Base-by-base conservation (phyloP, 78 protist genomes). In the Trichosphaerium sp. region DNA sequence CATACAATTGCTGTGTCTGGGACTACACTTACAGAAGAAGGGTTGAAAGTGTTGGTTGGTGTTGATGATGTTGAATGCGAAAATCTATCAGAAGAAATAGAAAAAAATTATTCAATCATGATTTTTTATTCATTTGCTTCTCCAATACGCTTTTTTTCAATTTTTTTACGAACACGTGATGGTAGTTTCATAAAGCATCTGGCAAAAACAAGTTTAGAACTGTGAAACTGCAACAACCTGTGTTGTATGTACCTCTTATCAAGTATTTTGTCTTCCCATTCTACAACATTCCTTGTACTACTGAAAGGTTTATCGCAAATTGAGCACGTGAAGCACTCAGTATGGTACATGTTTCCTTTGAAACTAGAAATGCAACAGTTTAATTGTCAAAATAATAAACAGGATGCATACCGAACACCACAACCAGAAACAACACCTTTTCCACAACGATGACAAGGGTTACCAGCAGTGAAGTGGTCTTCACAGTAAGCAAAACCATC, bases 401-500 rank as follows among this genome's bases (percentile, higher is more conserved):
- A n/a, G n/a, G n/a, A n/a, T n/a, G n/a, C n/a, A n/a, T n/a, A n/a
- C n/a, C n/a, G n/a, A n/a, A n/a, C n/a, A n/a, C n/a, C n/a, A n/a
- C n/a, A n/a, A n/a, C n/a, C n/a, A n/a, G n/a, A n/a, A n/a, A n/a
- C n/a, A n/a, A n/a, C n/a, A n/a, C n/a, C n/a, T n/a, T n/a, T n/a
- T n/a, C 49, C 15, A 15, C 31, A 15, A 15, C 49, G 49, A 21
- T 15, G 15, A 15, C 49, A 15, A 44, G 31, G 54, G 14, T 12
- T 14, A 34, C 82, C 87, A 51, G 52, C 58, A 29, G 65, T 71
- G 65, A 74, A 81, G 55, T 81, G 82, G 44, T 59, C 48, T n/a
- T 81, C 76, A 32, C 87, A 81, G 39, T 81, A 81, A 3, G 87
- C 61, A 61, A 69, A 74, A 26, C 87, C 87, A 21, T 28, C 80